phyloP scores from a whole-genome alignment of 2,329 filamentous ascomycete species.

The Fusarium bactridioides region DNA sequence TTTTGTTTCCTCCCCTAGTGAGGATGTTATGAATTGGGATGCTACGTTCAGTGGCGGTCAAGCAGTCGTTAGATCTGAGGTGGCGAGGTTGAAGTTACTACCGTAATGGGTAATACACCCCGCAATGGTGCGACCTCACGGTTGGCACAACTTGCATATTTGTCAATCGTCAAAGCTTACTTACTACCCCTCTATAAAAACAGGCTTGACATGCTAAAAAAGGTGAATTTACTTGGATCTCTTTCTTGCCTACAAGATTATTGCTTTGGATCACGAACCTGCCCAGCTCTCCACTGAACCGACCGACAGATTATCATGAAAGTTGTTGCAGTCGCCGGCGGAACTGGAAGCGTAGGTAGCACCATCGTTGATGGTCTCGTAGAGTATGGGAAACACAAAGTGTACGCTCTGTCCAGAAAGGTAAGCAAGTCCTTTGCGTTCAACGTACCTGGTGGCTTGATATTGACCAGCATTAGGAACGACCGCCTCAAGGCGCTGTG shows the following conservation, averaged over 20 bases:
- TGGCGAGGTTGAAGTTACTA: conserved; percentile 3
- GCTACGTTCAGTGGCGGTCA: background rate
- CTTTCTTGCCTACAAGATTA: no score
- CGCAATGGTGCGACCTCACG: background rate
- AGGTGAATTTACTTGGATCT: fast-evolving
- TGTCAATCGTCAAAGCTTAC: background rate
- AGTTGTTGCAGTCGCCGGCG: conserved; percentile 30
- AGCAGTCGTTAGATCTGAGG: background rate
- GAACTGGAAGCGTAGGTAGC: conserved; percentile 26
- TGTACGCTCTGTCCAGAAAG: conserved; percentile 24
- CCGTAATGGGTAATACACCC: background rate
- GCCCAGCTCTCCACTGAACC: no score
- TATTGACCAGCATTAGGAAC: background rate
- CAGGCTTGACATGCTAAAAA: background rate
- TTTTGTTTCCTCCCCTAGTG: background rate
- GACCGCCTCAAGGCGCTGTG: background rate
- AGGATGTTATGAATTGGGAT: background rate
- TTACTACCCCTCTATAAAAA: background rate
- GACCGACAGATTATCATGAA: background rate
- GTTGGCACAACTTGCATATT: background rate
- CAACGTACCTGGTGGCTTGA: fast-evolving
- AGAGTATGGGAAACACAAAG: conserved; percentile 20
- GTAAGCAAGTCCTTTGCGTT: background rate
- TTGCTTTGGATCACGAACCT: fast-evolving
- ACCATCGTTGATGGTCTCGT: conserved; percentile 30